Evolutionary conservation across 495 filamentous ascomycete species (phyloP).

Genomic region (Neurospora sp.): DNA sequence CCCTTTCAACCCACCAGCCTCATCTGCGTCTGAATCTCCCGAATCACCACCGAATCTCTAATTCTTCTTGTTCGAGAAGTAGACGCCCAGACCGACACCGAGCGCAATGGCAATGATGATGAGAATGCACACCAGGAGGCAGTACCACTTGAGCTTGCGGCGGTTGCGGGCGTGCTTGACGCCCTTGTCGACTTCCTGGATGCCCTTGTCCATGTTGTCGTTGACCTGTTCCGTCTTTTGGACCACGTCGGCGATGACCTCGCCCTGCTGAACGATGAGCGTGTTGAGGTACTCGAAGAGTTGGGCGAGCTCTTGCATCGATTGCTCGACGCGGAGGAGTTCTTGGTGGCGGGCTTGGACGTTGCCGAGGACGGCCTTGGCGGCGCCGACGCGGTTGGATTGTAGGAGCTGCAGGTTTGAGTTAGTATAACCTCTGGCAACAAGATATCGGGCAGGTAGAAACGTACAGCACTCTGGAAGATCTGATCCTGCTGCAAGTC

Average conservation of each 20-base stretch:
- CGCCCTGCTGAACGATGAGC: conserved; percentile 54
- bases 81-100: conserved; percentile 34
- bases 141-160: conserved; percentile 65
- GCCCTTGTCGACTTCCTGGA: conserved; percentile 50
- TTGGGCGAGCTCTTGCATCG: conserved; percentile 51
- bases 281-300: conserved; percentile 61
- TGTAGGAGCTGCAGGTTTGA: conserved; percentile 42
- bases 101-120: conserved; percentile 44
- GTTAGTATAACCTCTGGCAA: conserved; percentile 1
- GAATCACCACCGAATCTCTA: background rate
- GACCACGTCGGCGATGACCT: conserved; percentile 43
- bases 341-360: conserved; percentile 71
- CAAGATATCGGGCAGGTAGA: background rate
- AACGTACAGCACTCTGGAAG: conserved; percentile 62
- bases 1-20: background rate
- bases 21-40: background rate
- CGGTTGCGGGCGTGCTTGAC: conserved; percentile 46
- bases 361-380: conserved; percentile 54
- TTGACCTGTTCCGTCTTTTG: conserved; percentile 45
- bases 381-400: conserved; percentile 56
- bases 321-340: conserved; percentile 60
- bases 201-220: conserved; percentile 49
- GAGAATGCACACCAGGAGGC: conserved; percentile 47
- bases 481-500: conserved; percentile 68
- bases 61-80: conserved; percentile 7